These are phyloP conservation scores for Solanum neorickii DNA, from an alignment of 257 asterid species.

Conservation along the genomic window DNA sequence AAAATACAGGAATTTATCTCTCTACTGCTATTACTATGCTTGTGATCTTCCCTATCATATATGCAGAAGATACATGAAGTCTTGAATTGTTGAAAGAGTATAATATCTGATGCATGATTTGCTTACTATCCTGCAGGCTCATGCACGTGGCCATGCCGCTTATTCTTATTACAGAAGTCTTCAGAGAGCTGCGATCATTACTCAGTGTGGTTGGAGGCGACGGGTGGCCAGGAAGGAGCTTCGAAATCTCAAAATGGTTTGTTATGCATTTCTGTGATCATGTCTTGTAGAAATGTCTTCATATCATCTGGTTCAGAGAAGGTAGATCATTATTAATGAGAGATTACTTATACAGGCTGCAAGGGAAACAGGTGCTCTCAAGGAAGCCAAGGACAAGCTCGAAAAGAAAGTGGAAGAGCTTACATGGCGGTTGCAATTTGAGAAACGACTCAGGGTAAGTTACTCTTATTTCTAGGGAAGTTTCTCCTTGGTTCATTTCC, in stretches of 20 bases:
- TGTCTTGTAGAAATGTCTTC: background rate
- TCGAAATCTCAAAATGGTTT: slow-evolving; percentile 80
- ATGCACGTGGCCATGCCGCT: slow-evolving; percentile 51
- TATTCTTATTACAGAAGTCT: slow-evolving; percentile 64
- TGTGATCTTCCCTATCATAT: background rate
- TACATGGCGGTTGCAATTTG: slow-evolving; percentile 96
- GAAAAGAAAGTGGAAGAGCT: slow-evolving; percentile 99
- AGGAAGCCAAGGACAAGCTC: slow-evolving; percentile 92
- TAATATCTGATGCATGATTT: slow-evolving; percentile 1
- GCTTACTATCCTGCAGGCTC: slow-evolving; percentile 51
- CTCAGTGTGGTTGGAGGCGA: slow-evolving; percentile 96
- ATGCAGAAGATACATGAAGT: background rate
- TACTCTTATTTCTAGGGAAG: background rate
- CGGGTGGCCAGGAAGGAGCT: slow-evolving; percentile 92
- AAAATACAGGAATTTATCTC: slow-evolving; percentile 62
- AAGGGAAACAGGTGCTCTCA: slow-evolving; percentile 94
- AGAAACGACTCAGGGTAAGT: slow-evolving; percentile 85
- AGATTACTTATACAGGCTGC: slow-evolving; percentile 49
- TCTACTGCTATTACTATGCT: background rate
- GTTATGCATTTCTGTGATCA: background rate
- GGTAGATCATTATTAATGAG: background rate
- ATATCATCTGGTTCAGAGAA: background rate
- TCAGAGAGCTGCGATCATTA: slow-evolving; percentile 66
- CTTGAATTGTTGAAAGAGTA: background rate
- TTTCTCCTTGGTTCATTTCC: background rate